Percentiles rank a stretch among this genome's conserved stretches.
phyloP scores from a whole-genome alignment of 2,329 filamentous ascomycete genomes.

The Aspergillus sp. region DNA sequence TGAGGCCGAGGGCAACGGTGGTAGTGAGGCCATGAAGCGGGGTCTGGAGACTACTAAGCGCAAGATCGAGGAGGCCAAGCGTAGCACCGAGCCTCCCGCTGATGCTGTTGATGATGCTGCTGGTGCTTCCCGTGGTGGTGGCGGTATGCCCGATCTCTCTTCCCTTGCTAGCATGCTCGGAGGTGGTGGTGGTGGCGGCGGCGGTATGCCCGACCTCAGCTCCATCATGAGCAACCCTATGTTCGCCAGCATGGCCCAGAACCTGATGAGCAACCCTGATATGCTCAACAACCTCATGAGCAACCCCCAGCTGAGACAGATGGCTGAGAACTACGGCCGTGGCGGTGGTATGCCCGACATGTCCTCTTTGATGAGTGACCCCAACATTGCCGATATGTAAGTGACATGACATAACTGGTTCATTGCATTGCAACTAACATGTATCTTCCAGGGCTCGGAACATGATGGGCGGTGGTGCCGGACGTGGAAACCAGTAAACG shows the following conservation, averaged over 20 bases:
- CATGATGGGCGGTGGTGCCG: slow-evolving; percentile 64
- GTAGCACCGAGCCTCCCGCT: slow-evolving; percentile 53
- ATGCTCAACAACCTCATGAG: slow-evolving; percentile 90
- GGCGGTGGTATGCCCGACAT: slow-evolving; percentile 91
- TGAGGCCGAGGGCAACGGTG: slow-evolving; percentile 88
- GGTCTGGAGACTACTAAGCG: slow-evolving; percentile 91
- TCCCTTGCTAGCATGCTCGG: slow-evolving; percentile 72
- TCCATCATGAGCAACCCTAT: slow-evolving; percentile 96
- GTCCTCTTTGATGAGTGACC: slow-evolving; percentile 83
- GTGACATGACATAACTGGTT: slow-evolving; percentile 41
- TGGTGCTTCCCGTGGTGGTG: slow-evolving; percentile 47
- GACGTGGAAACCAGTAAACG: slow-evolving; percentile 32
- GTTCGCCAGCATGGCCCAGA: slow-evolving; percentile 97
- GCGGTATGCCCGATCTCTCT: slow-evolving; percentile 71
- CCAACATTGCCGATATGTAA: slow-evolving; percentile 89
- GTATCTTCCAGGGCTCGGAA: slow-evolving; percentile 59
- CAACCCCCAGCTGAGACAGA: slow-evolving; percentile 84
- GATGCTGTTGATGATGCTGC: slow-evolving; percentile 55
- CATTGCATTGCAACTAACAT: slow-evolving; percentile 11
- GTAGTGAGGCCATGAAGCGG: slow-evolving; percentile 96
- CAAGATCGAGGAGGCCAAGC: slow-evolving; percentile 77
- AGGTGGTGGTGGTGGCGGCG: slow-evolving; percentile 59
- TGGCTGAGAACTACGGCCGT: slow-evolving; percentile 74
- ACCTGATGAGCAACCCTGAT: slow-evolving; percentile 94
- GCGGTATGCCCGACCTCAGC: slow-evolving; percentile 80